A percentile compares a stretch with the other conserved stretches of the same genome.
Evolutionary conservation across 148 eudicot species (phyloP).

Genomic region (Fagopyrum homotropicum): DNA sequence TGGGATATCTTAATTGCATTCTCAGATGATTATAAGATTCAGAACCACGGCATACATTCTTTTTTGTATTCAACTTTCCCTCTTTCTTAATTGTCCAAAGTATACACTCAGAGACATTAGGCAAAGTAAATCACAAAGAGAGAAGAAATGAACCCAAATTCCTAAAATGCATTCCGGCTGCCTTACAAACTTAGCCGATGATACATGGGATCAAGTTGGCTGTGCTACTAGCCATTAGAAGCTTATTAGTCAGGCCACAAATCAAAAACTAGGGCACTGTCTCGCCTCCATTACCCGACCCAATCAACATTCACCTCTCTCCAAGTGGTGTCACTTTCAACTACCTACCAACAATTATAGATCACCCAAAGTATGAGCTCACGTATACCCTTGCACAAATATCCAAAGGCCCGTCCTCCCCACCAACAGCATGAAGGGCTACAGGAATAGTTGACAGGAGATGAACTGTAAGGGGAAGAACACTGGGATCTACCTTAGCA

Average conservation of each 20-base stretch:
- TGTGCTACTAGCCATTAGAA: neutral
- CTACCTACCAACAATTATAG: neutral
- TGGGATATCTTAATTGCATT: too few species aligned
- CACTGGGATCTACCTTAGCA: conserved; percentile 37
- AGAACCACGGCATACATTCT: too few species aligned
- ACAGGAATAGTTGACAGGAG: conserved; percentile 72
- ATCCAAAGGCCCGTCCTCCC: conserved; percentile 81
- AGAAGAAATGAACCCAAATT: conserved; percentile 15
- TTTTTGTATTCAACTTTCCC: too few species aligned
- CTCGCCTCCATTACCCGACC: neutral
- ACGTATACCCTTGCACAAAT: conserved; percentile 68
- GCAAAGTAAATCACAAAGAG: conserved; percentile 1
- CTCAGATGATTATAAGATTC: too few species aligned
- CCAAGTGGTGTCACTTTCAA: neutral
- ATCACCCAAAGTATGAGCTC: conserved; percentile 56
- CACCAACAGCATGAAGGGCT: conserved; percentile 78
- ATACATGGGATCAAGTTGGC: neutral
- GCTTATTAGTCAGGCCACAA: neutral
- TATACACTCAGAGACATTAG: neutral
- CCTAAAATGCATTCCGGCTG: conserved; percentile 30
- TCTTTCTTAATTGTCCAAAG: too few species aligned
- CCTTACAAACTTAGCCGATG: neutral
- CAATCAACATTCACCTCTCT: neutral
- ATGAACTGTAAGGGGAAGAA: conserved; percentile 59
- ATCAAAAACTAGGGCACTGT: neutral